Evolutionary conservation across 2,329 filamentous ascomycete genomes (phyloP), one percentile per base, ranked within the genome.

Genomic region (Trichoderma pleuroti): DNA sequence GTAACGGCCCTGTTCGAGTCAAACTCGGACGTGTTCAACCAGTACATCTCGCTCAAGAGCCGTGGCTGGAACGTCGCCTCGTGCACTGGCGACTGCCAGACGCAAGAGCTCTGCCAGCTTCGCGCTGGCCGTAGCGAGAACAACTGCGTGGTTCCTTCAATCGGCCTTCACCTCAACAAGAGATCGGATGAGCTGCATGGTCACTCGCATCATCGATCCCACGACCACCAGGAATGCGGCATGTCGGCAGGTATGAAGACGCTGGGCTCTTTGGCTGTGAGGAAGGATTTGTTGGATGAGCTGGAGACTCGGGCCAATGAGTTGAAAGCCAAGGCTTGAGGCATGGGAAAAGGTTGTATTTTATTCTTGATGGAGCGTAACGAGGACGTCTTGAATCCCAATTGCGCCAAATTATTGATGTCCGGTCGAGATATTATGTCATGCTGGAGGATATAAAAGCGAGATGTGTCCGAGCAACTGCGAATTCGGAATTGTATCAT

Each of bases 41-140:
- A 77, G 4, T 89, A 84, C 75, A 81, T 83, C 62, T 76, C 79
- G 0, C 80, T 86, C 69, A 86, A 85, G 71, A 82, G 80, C 11
- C 81, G 87, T 7, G 85, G 85, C 4, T 85, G 82, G 78, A 77
- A 78, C 6, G 76, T 79, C 4, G 78, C 78, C 5, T 71, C 74
- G 24, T 88, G 86, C 72, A 78, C 76, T 0, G 83, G 77, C 1
- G 77, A 79, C 7, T 87, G 86, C 74, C 80, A 80, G 72, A 76
- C 74, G 2, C 72, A 76, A 3, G 84, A 87, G 75, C 84, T 89
- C 9, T 89, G 87, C 74, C 81, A 83, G 73, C 74, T 89, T 32
- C 81, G 86, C n/a, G 85, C 83, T 1, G 85, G 80, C 10, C 81
- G 87, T 57, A 81, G 84, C 30, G 82, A 88, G 77, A 82, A 86